A percentile compares a stretch with the other conserved stretches of the same genome.
phyloP scores from a whole-genome alignment of 164 flowering plant genomes.

The Macadamia tetraphylla region DNA sequence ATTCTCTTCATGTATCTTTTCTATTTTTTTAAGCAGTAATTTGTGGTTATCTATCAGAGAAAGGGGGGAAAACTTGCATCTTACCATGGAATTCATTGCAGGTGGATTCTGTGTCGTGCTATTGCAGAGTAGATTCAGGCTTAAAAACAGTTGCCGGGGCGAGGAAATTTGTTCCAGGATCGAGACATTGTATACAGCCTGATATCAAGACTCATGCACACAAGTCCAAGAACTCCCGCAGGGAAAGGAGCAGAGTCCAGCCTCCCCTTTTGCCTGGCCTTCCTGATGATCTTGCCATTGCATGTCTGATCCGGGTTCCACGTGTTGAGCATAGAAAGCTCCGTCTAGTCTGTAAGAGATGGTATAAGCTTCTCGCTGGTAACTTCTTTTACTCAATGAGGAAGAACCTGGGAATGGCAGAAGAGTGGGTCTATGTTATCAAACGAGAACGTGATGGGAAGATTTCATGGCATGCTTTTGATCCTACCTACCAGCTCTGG shows the following conservation, averaged over 20 bases:
- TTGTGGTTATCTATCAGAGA: background rate
- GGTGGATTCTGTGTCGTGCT: constrained; percentile 90
- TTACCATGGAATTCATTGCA: constrained; percentile 27
- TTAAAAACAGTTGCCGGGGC: constrained; percentile 86
- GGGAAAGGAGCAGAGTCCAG: constrained; percentile 65
- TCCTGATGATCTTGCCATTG: constrained; percentile 96
- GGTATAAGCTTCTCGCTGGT: constrained; percentile 76
- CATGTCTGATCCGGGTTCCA: constrained; percentile 88
- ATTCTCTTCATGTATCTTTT: too few species aligned
- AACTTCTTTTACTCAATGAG: constrained; percentile 82
- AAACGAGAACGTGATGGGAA: constrained; percentile 91
- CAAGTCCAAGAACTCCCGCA: constrained; percentile 53
- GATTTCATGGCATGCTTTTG: constrained; percentile 95
- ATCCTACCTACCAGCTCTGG: constrained; percentile 82
- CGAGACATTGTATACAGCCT: constrained; percentile 81
- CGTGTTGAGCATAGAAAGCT: constrained; percentile 86
- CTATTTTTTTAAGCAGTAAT: too few species aligned
- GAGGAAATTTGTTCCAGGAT: constrained; percentile 79
- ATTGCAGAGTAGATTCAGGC: constrained; percentile 84
- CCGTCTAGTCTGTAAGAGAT: constrained; percentile 90
- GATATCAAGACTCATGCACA: constrained; percentile 81
- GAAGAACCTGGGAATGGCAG: constrained; percentile 82
- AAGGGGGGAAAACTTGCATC: background rate
- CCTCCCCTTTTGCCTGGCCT: constrained; percentile 91
- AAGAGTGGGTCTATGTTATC: constrained; percentile 95